Base-by-base conservation (phyloP, 2,329 filamentous ascomycete species). In the Colletotrichum abscissum region DNA sequence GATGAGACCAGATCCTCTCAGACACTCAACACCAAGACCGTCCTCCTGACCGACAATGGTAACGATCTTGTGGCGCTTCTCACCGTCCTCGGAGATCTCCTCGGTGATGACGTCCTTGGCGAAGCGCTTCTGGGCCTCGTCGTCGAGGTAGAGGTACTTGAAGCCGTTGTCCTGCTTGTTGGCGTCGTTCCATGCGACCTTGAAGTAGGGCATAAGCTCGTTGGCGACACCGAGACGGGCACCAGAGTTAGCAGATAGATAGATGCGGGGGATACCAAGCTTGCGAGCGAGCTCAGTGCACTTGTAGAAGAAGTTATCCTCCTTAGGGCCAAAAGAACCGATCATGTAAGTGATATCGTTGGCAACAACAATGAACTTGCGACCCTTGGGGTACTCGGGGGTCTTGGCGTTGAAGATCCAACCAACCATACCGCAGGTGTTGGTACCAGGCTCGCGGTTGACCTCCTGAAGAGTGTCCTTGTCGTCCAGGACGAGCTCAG, bases 331-430 rank as follows among this genome's bases (percentile, higher is more conserved):
- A 82, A 99, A 99, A 2, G 95, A 98, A 80, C 97, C 97, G 82
- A 98, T 99, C 89, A 97, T 97, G 90, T 95, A 98, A 22, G 97
- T 99, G 83, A 99, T 99, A 81, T 99, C 97, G 89, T 99, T 99
- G 89, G 97, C 95, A 75, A 99, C 93, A 76, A 99, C 94, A 81
- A 99, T 92, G 85, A 98, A 98, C 81, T 94, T 94, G 77, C 97
- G 92, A 73, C 97, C 97, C 76, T 91, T 90, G 72, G 97, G 96
- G 82, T 99, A 99, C 84, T 99, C 97, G 11, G 97, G 97, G 1
- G 97, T 98, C 82, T 92, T 95, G 19, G 95, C 97, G 75, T 94
- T 97, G 82, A 98, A 93, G 77, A 98, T 90, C 97, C 97, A 99
- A 77, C 95, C 97, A 69, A 99, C 96, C 97, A 99, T 99, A 86